These are phyloP conservation scores for Plectranthus barbatus DNA, from an alignment of 257 asterid genomes.

Conservation along the genomic window DNA sequence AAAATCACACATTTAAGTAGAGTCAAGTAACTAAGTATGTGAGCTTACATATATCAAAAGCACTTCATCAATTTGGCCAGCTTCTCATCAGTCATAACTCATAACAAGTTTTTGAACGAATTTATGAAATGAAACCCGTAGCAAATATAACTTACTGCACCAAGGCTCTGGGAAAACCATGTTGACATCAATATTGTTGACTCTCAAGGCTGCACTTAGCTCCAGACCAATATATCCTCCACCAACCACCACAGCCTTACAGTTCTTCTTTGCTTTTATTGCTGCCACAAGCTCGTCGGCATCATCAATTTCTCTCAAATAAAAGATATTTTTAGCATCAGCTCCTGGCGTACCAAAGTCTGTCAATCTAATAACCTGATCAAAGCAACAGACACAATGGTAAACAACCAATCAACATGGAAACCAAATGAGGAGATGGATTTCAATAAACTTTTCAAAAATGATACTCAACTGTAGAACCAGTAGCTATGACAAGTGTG, in stretches of 20 bases:
- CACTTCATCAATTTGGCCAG: not conserved
- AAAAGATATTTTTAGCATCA: conserved; percentile 66
- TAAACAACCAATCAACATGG: conserved; percentile 1
- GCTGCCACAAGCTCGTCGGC: conserved; percentile 75
- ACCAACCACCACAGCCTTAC: conserved; percentile 78
- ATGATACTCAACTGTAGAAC: conserved; percentile 48
- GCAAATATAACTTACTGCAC: conserved; percentile 61
- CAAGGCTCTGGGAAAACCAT: conserved; percentile 95
- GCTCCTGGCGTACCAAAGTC: conserved; percentile 79
- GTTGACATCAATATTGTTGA: conserved; percentile 56
- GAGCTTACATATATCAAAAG: not conserved
- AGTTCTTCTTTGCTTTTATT: conserved; percentile 53
- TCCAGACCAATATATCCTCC: conserved; percentile 91
- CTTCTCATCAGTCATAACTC: not conserved
- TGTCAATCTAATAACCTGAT: conserved; percentile 55
- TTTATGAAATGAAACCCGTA: not conserved
- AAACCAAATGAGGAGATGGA: not conserved
- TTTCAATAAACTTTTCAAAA: not conserved
- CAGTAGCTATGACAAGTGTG: conserved; percentile 70
- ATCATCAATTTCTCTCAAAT: conserved; percentile 73
- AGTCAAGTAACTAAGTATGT: not conserved
- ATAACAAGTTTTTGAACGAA: not conserved
- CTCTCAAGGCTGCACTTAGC: conserved; percentile 72
- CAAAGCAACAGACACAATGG: not conserved
- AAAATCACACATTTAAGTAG: conserved; percentile 7